Conservation (phyloP, 1,284 basidiomycete species). For the Tetrapyrgos nigripes region DNA sequence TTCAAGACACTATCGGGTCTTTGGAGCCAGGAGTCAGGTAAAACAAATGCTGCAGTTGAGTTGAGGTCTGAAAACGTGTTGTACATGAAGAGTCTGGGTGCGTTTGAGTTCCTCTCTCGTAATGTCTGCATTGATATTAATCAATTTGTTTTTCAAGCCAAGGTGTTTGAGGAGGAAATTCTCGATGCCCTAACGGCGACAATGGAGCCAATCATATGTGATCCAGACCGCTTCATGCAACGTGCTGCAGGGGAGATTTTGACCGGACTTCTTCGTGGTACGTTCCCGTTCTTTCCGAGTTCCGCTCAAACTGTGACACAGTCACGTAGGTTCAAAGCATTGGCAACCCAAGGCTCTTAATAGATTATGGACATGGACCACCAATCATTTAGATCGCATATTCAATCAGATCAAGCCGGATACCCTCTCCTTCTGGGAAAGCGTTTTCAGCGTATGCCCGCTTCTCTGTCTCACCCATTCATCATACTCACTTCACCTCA, state of each 20-base stretch:
- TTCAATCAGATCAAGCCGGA: slow-evolving; percentile 86
- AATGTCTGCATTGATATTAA: slow-evolving; percentile 5
- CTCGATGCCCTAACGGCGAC: slow-evolving; percentile 59
- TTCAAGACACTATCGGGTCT: slow-evolving; percentile 62
- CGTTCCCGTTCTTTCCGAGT: slow-evolving; percentile 9
- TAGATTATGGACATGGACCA: slow-evolving; percentile 84
- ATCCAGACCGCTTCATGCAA: slow-evolving; percentile 89
- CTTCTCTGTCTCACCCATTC: background rate
- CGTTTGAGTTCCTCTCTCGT: slow-evolving; percentile 22
- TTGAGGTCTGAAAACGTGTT: slow-evolving; percentile 69
- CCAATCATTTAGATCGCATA: slow-evolving; percentile 71
- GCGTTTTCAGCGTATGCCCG: slow-evolving; percentile 60
- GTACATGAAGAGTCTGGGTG: slow-evolving; percentile 76
- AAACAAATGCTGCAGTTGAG: slow-evolving; percentile 55
- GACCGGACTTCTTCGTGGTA: slow-evolving; percentile 75
- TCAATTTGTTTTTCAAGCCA: slow-evolving; percentile 50
- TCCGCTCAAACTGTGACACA: no score
- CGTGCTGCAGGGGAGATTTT: slow-evolving; percentile 90
- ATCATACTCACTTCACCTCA: slow-evolving; percentile 6
- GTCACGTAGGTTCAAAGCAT: slow-evolving; percentile 81
- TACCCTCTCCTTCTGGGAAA: slow-evolving; percentile 79
- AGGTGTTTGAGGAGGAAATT: slow-evolving; percentile 65
- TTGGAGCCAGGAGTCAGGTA: slow-evolving; percentile 78
- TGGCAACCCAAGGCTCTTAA: slow-evolving; percentile 75
- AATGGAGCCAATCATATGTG: slow-evolving; percentile 68